Conservation (phyloP, 495 filamentous ascomycete genomes). For the Delitschia confertaspora region DNA sequence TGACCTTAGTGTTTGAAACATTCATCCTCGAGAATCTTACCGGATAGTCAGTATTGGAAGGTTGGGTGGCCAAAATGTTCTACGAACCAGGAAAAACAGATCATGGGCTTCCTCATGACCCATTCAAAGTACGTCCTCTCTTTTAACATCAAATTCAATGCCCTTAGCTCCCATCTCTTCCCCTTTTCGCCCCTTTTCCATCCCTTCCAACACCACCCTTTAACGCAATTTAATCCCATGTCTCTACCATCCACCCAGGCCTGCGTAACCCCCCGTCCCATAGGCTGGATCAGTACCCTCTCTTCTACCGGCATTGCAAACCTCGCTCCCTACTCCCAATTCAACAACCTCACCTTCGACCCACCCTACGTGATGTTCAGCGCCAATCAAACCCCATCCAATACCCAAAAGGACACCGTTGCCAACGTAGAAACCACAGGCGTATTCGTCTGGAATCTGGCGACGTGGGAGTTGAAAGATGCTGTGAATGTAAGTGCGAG, state of each 20-base stretch:
- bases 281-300: conserved; percentile 37
- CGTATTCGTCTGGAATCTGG: conserved; percentile 50
- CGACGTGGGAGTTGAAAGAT: conserved; percentile 45
- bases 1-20: no score
- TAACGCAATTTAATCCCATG: conserved; percentile 3
- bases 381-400: conserved; percentile 41
- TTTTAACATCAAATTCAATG: neutral
- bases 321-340: conserved; percentile 50
- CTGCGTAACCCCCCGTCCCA: conserved; percentile 36
- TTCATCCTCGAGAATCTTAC: no score
- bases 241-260: conserved; percentile 22
- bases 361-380: conserved; percentile 51
- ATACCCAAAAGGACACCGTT: conserved; percentile 45
- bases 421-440: conserved; percentile 46
- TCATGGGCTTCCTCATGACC: conserved; percentile 26
- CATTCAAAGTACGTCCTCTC: conserved; percentile 25
- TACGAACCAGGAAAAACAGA: conserved; percentile 29
- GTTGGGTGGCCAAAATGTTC: conserved; percentile 18
- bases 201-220: conserved; percentile 1
- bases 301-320: conserved; percentile 35
- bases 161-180: neutral
- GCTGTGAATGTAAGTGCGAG: conserved; percentile 45
- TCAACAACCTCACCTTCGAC: conserved; percentile 54
- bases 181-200: neutral
- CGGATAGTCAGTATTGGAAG: no score